phyloP scores from a whole-genome alignment of 805 yeast genomes.

The Ascoidea tarda region DNA sequence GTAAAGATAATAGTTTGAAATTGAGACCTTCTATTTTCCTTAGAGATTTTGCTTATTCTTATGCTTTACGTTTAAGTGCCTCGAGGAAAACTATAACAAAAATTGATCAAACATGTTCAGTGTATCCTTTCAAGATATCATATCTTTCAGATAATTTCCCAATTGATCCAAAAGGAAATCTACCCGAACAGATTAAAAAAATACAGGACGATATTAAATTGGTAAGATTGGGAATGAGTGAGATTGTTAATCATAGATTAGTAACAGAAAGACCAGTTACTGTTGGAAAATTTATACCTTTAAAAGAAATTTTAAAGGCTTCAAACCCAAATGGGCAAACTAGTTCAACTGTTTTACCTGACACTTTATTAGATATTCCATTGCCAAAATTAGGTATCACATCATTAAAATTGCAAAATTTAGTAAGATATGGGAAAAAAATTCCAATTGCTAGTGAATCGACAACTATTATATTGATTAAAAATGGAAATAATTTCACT shows the following conservation, averaged over 20 bases:
- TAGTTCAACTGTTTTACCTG: conserved; percentile 15
- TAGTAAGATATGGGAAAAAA: conserved; percentile 35
- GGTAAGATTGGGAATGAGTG: conserved; percentile 64
- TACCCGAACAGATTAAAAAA: conserved; percentile 20
- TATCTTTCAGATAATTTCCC: conserved; percentile 57
- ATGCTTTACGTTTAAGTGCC: conserved; percentile 61
- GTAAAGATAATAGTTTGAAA: conserved; percentile 33
- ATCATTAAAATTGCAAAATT: conserved; percentile 49
- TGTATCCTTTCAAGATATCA: conserved; percentile 81
- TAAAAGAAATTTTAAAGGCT: conserved; percentile 41
- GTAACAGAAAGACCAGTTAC: conserved; percentile 63
- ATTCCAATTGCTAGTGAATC: conserved; percentile 64
- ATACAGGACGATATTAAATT: conserved; percentile 43
- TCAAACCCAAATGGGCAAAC: conserved; percentile 57
- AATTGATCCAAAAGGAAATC: conserved; percentile 24
- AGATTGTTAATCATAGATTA: conserved; percentile 67
- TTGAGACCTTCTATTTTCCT: conserved; percentile 58
- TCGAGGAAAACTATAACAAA: conserved; percentile 57
- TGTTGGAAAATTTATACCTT: conserved; percentile 60
- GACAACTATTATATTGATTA: conserved; percentile 53
- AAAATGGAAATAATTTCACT: conserved; percentile 20
- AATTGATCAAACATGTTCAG: conserved; percentile 65
- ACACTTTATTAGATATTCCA: conserved; percentile 50
- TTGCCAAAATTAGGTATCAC: conserved; percentile 63
- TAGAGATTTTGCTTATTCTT: conserved; percentile 76